Percentiles rank a stretch among this genome's conserved stretches.
Evolutionary conservation across 129 eudicot genomes (phyloP).

Genomic region (Arctium lappa): DNA sequence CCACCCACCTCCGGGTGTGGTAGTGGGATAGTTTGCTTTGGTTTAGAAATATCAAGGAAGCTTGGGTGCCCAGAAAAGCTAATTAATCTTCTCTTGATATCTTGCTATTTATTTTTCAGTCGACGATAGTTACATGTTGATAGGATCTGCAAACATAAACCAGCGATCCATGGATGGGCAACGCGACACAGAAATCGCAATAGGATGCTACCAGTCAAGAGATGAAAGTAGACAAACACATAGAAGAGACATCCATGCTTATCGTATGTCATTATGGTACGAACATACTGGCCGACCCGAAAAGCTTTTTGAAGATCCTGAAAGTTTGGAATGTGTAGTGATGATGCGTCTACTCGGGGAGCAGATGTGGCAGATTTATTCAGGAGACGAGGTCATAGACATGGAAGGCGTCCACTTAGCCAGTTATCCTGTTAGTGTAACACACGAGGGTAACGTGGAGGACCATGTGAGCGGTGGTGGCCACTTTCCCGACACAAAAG

Average conservation of each 20-base stretch:
- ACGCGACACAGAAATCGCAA: conserved; percentile 92
- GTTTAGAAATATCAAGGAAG: conserved; percentile 2
- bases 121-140: conserved; percentile 76
- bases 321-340: conserved; percentile 57
- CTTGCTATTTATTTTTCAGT: conserved; percentile 38
- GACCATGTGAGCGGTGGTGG: conserved; percentile 42
- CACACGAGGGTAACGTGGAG: conserved; percentile 51
- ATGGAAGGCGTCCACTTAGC: conserved; percentile 88
- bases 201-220: conserved; percentile 78
- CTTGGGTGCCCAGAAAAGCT: background rate
- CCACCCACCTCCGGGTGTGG: too few relatives aligned
- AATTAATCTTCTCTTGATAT: background rate
- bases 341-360: conserved; percentile 58
- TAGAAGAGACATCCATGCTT: conserved; percentile 52
- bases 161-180: conserved; percentile 95
- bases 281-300: conserved; percentile 72
- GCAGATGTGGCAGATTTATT: conserved; percentile 67
- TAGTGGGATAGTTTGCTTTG: background rate
- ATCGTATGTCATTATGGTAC: conserved; percentile 84
- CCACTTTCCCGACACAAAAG: conserved; percentile 73
- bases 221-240: conserved; percentile 16
- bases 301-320: conserved; percentile 50
- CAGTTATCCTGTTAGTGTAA: conserved; percentile 63
- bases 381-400: conserved; percentile 62
- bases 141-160: conserved; percentile 95